Evolutionary conservation across 257 asterid genomes (phyloP), one percentile per base, ranked within the genome.

Genomic region (Nicotiana tabacum): DNA sequence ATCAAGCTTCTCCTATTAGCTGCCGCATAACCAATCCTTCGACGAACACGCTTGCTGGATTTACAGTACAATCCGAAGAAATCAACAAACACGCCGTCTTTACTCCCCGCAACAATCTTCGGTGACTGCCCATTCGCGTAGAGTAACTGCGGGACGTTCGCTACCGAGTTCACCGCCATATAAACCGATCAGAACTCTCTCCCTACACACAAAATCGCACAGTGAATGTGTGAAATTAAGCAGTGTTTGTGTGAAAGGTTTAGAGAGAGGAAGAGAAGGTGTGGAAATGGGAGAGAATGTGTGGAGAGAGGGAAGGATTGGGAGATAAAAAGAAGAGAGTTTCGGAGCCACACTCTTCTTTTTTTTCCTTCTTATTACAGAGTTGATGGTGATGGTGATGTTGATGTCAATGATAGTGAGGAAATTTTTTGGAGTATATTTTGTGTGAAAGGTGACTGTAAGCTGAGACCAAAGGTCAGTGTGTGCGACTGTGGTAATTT

Each of bases 121-220:
- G 82, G 82, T 65, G 82, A 37, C 64, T 70, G 86, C 27, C 90
- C 91, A 66, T 83, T 84, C 9, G 87, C 68, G 69, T 56, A 80
- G 6, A 87, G 66, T 29, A 89, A 87, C 80, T 86, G 91, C 72
- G 89, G 87, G 80, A 85, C 87, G 78, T 79, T 85, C 21, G 88
- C 80, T 24, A 84, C 90, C 10, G 87, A 83, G 37, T 82, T 85
- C 37, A 84, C 84, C 15, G 89, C 83, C 91, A 89, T 89, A 5
- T 62, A 67, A 33, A 29, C 65, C 15, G 57, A 81, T 33, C 77
- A 64, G 29, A 80, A 80, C 24, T 66, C 76, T 57, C 61, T 33
- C 24, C n/a, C 24, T 18, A 66, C 35, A 12, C 64, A 60, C 11
- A 80, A 4, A 37, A 11, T 24, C 56, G 53, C 32, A 35, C 55